These are phyloP conservation scores for Inga leiocalycina DNA, from an alignment of 306 rosid species.

Conservation along the genomic window DNA sequence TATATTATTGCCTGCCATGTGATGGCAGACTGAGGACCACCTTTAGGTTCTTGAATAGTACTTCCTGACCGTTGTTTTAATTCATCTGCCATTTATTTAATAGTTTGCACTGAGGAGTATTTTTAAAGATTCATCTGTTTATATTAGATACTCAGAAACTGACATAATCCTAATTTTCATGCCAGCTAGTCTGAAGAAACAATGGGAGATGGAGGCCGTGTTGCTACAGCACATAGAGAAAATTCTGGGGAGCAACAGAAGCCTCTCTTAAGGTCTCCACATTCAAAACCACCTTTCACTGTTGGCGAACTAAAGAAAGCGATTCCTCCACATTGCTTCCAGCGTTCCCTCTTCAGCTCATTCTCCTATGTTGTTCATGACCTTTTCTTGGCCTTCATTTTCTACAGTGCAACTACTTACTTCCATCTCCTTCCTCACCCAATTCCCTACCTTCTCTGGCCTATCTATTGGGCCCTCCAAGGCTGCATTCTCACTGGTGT, in stretches of 20 bases:
- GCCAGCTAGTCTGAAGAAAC: slow-evolving; percentile 7
- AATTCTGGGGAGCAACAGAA: slow-evolving; percentile 12
- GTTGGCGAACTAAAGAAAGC: slow-evolving; percentile 67
- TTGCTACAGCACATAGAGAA: neutral
- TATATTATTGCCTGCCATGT: slow-evolving; percentile 13
- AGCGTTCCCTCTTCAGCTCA: slow-evolving; percentile 62
- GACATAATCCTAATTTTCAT: slow-evolving; percentile 20
- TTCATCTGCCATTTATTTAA: slow-evolving; percentile 19
- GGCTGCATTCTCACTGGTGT: slow-evolving; percentile 67
- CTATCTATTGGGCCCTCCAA: slow-evolving; percentile 63
- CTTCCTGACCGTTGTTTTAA: slow-evolving; percentile 5
- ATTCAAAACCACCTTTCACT: slow-evolving; percentile 64
- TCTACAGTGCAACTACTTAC: slow-evolving; percentile 46
- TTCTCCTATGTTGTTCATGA: slow-evolving; percentile 57
- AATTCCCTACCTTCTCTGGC: slow-evolving; percentile 54
- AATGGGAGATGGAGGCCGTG: slow-evolving; percentile 40
- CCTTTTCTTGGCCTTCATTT: slow-evolving; percentile 37
- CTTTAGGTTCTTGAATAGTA: slow-evolving; percentile 1
- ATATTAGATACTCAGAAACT: slow-evolving; percentile 1
- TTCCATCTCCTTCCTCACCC: slow-evolving; percentile 61
- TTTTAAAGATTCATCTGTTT: slow-evolving; percentile 7
- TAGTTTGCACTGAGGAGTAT: neutral
- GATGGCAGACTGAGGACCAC: slow-evolving; percentile 21
- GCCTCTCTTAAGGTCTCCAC: slow-evolving; percentile 50
- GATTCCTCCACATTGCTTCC: slow-evolving; percentile 70